These are phyloP conservation scores for Aureobasidium sp. DNA, from an alignment of 2,329 filamentous ascomycete genomes.

Conservation along the genomic window DNA sequence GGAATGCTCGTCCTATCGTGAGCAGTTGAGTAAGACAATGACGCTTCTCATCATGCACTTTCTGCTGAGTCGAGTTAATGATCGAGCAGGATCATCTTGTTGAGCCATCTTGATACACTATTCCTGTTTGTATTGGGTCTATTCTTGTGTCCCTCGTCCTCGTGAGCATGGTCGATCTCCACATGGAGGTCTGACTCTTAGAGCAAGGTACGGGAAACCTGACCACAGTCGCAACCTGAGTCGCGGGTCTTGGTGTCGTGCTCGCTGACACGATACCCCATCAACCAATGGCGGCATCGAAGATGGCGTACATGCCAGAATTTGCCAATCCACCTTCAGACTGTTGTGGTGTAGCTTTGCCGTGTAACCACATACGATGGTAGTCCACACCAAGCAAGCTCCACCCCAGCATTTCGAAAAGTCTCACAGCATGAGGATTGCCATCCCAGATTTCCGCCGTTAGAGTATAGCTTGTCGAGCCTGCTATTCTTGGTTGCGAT, in stretches of 20 bases:
- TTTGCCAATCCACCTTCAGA: conserved; percentile 26
- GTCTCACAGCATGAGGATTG: conserved; percentile 25
- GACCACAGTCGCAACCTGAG: background rate
- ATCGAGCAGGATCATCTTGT: conserved; percentile 10
- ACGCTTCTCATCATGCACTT: background rate
- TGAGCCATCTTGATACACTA: conserved; percentile 13
- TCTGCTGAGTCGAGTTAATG: background rate
- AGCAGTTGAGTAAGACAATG: conserved; percentile 12
- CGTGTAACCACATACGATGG: conserved; percentile 34
- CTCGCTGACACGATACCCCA: background rate
- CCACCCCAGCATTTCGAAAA: conserved; percentile 32
- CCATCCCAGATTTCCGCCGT: conserved; percentile 31
- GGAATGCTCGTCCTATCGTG: background rate
- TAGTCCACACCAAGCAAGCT: conserved; percentile 26
- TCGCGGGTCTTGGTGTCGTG: background rate
- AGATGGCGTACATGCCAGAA: conserved; percentile 30
- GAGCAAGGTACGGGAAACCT: background rate
- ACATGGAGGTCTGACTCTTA: background rate
- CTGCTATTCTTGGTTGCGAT: conserved; percentile 12
- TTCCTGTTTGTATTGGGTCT: conserved; percentile 10
- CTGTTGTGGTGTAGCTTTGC: conserved; percentile 28
- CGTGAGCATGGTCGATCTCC: background rate
- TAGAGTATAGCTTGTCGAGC: conserved; percentile 19
- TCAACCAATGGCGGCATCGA: conserved; percentile 28
- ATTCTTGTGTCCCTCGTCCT: background rate